Percentiles rank a stretch among this genome's conserved stretches.
phyloP scores from a whole-genome alignment of 768 basidiomycete genomes.

The Leccinellum rugosiceps region DNA sequence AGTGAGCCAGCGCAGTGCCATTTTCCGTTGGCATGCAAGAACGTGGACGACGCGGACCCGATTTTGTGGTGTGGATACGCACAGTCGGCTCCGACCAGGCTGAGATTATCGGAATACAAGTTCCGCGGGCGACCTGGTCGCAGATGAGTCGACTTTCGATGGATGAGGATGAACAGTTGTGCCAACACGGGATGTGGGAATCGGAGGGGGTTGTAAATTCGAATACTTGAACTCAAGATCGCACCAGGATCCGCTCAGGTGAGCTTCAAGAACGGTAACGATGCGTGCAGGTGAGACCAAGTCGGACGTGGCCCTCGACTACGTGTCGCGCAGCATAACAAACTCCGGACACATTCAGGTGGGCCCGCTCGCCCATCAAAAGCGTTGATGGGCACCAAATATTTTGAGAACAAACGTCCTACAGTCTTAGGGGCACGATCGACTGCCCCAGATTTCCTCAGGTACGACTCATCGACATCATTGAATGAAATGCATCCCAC shows the following conservation, averaged over 20 bases:
- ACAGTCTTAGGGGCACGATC: background rate
- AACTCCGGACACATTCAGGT: constrained; percentile 20
- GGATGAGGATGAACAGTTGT: background rate
- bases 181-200: constrained; percentile 13
- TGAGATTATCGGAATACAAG: background rate
- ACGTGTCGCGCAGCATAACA: background rate
- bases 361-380: background rate
- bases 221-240: constrained; percentile 3
- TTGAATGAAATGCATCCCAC: background rate
- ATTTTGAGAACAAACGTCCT: background rate
- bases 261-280: constrained; percentile 17
- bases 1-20: constrained; percentile 57
- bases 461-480: background rate
- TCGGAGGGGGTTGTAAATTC: constrained; percentile 5
- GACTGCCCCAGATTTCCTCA: background rate
- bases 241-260: constrained; percentile 16
- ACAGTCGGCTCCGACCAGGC: background rate
- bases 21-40: constrained; percentile 20
- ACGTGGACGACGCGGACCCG: background rate
- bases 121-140: background rate
- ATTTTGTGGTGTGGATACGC: constrained; percentile 2
- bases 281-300: constrained; percentile 4
- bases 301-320: background rate
- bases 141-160: constrained; percentile 10
- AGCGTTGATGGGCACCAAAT: background rate